These are phyloP conservation scores for Stachybotrys elegans DNA, from an alignment of 2,329 filamentous ascomycete species.

Conservation along the genomic window DNA sequence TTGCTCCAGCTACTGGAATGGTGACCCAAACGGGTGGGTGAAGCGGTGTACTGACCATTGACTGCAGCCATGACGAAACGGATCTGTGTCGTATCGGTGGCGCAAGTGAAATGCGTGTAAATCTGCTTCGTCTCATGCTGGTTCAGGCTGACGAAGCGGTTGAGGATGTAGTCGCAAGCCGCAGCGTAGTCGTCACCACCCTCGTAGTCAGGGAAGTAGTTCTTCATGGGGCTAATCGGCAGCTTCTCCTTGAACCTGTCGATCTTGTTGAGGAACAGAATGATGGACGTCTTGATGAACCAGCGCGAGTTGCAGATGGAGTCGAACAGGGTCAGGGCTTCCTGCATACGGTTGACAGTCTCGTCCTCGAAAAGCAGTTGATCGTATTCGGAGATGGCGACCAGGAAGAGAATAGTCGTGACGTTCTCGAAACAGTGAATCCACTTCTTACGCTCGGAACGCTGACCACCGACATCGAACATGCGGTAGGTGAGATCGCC, in stretches of 20 bases:
- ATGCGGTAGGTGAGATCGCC: conserved; percentile 92
- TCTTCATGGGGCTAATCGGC: conserved; percentile 75
- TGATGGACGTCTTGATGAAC: conserved; percentile 88
- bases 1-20: too few relatives aligned
- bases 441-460: conserved; percentile 98
- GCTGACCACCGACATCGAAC: conserved; percentile 95
- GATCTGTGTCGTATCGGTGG: conserved; percentile 97
- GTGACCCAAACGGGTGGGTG: too few relatives aligned
- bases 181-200: conserved; percentile 92
- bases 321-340: conserved; percentile 80
- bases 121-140: conserved; percentile 99
- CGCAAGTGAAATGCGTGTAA: conserved; percentile 99
- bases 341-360: conserved; percentile 92
- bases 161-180: conserved; percentile 97
- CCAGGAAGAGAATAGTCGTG: conserved; percentile 91
- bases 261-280: conserved; percentile 87
- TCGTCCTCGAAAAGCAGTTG: conserved; percentile 94
- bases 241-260: conserved; percentile 87
- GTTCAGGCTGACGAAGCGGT: conserved; percentile 96
- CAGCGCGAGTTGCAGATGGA: conserved; percentile 84
- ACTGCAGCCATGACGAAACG: conserved; percentile 99
- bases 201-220: conserved; percentile 89
- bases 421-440: conserved; percentile 99
- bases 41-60: conserved; percentile 64
- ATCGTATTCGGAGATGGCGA: conserved; percentile 96